Evolutionary conservation across 352 stramenopile genomes (phyloP), one percentile per base, ranked within the genome.

Genomic region (Aphanomyces stellatus): DNA sequence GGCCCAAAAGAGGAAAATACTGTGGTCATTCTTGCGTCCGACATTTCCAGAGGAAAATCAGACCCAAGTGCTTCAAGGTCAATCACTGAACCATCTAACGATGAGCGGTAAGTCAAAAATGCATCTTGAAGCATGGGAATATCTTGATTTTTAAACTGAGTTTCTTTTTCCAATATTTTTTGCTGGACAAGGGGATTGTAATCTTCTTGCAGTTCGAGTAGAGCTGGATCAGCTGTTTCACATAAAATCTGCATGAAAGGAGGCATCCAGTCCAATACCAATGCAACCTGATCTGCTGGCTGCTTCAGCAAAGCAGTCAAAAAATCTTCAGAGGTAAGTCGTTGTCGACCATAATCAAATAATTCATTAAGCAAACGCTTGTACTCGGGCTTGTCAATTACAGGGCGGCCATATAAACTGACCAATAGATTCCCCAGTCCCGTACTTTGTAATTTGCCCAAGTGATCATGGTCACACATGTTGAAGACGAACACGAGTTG

Each of bases 401-500:
- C 77, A 10, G 90, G 72, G 27, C 85, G 80, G 4, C 87, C 85
- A 55, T 93, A 76, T 11, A 95, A 71, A 27, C 82, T 92, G 22
- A 95, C 80, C 27, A 93, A 70, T 56, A 95, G 90, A 69, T 95
- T 95, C 69, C 82, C 90, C 5, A 95, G 68, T 1, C 85, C 85
- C 24, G 86, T 92, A 69, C 82, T 91, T 62, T 95, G 86, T 7
- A 95, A 78, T 70, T 95, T 95, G 17, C 81, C 82, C 24, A 85
- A 76, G 62, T 95, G 86, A 53, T 95, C 86, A 22, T 93, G 71
- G 72, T 95, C 86, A 69, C 86, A 95, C 86, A 95, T 95, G 66
- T 91, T 81, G 72, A 91, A 95, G 40, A 87, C 81, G 30, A 93
- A 93, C 10, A 77, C 73, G 37, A 93, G 75, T 42, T 88, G 78